These are phyloP conservation scores for Tuber brumale DNA, from an alignment of 495 filamentous ascomycete species.

Conservation along the genomic window DNA sequence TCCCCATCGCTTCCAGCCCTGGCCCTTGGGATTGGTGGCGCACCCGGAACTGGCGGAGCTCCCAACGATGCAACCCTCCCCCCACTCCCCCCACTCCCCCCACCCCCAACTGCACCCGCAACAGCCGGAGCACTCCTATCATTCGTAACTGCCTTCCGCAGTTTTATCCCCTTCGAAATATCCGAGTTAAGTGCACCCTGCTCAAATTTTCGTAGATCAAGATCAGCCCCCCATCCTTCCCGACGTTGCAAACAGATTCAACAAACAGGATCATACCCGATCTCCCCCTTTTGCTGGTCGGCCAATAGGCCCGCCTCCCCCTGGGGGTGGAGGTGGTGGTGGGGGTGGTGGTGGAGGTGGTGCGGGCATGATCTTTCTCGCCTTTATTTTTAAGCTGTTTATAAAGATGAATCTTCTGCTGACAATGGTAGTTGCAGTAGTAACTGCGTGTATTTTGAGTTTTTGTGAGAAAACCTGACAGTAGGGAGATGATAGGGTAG, in stretches of 20 bases:
- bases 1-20: constrained; percentile 28
- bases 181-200: constrained; percentile 85
- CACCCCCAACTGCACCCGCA: constrained; percentile 48
- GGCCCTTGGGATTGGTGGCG: constrained; percentile 25
- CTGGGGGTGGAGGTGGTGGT: constrained; percentile 35
- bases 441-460: not conserved
- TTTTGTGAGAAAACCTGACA: not conserved
- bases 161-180: constrained; percentile 70
- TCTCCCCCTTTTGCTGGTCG: constrained; percentile 5
- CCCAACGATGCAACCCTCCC: constrained; percentile 53
- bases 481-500: not conserved
- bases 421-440: not conserved
- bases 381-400: not conserved
- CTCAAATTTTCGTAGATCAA: not conserved
- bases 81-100: constrained; percentile 51
- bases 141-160: constrained; percentile 90
- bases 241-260: not conserved
- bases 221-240: not conserved
- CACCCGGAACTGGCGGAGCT: constrained; percentile 74
- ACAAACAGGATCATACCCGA: constrained; percentile 29
- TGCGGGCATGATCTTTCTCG: constrained; percentile 16
- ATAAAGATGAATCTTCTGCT: not conserved
- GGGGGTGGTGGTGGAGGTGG: constrained; percentile 38
- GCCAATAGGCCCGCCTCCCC: constrained; percentile 18
- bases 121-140: constrained; percentile 83